Conservation (phyloP, 2,329 filamentous ascomycete genomes). For the Colletotrichum eremochloae region DNA sequence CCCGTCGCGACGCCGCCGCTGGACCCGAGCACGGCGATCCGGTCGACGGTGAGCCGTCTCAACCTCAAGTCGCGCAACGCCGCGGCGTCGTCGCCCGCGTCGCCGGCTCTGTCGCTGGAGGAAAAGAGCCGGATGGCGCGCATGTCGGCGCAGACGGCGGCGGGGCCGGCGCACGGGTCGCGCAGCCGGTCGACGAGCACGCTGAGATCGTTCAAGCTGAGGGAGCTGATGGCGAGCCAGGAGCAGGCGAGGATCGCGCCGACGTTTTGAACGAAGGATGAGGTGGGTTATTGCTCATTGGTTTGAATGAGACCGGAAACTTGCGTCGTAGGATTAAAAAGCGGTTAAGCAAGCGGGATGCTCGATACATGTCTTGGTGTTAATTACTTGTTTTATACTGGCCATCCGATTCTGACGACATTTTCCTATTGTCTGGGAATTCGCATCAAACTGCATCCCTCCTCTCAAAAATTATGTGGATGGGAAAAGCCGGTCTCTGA, state of each 20-base stretch:
- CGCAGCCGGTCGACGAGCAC: slow-evolving; percentile 43
- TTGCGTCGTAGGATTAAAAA: not conserved
- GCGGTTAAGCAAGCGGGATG: not conserved
- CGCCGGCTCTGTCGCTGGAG: slow-evolving; percentile 43
- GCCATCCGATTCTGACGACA: not conserved
- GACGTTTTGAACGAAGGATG: slow-evolving; percentile 5
- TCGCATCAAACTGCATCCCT: no score
- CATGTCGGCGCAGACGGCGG: slow-evolving; percentile 25
- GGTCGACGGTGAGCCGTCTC: slow-evolving; percentile 51
- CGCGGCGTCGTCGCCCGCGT: slow-evolving; percentile 41
- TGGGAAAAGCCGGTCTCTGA: no score
- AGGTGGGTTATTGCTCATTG: not conserved
- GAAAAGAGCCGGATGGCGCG: slow-evolving; percentile 22
- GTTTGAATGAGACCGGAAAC: not conserved
- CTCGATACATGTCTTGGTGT: not conserved
- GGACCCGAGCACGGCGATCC: slow-evolving; percentile 48
- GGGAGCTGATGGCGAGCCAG: slow-evolving; percentile 39
- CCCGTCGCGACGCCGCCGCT: slow-evolving; percentile 47
- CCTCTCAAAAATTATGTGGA: no score
- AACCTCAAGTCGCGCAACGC: slow-evolving; percentile 49
- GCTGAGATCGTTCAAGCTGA: slow-evolving; percentile 45
- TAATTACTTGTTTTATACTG: not conserved
- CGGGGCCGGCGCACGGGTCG: slow-evolving; percentile 6
- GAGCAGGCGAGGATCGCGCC: slow-evolving; percentile 30
- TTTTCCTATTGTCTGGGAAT: no score